phyloP scores from a whole-genome alignment of 2,329 filamentous ascomycete genomes.

The Macrophomina tecta region DNA sequence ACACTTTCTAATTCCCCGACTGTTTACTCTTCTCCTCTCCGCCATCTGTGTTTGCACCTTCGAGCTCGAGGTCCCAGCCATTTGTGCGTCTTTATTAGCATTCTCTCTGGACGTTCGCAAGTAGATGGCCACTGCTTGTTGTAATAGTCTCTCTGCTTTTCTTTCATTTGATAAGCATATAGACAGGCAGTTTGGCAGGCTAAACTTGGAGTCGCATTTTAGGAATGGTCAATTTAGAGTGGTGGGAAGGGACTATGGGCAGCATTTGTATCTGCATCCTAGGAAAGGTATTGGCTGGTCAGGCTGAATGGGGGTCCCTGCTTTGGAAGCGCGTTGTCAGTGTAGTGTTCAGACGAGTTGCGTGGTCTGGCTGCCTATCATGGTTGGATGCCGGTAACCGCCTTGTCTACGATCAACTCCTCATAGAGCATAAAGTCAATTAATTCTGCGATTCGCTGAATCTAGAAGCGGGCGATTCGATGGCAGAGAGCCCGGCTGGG shows the following conservation, averaged over 20 bases:
- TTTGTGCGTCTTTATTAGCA: slow-evolving; percentile 7
- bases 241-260: background rate
- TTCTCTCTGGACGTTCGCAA: slow-evolving; percentile 3
- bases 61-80: slow-evolving; percentile 10
- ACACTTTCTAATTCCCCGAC: background rate
- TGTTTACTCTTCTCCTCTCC: background rate
- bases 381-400: slow-evolving; percentile 11
- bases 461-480: background rate
- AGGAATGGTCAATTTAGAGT: background rate
- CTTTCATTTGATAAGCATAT: slow-evolving; percentile 14
- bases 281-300: background rate
- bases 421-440: slow-evolving; percentile 9
- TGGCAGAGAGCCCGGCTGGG: background rate
- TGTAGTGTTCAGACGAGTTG: slow-evolving; percentile 1
- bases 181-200: slow-evolving; percentile 9
- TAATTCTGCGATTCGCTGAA: slow-evolving; percentile 8
- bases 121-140: slow-evolving; percentile 24
- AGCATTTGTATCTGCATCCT: slow-evolving; percentile 8
- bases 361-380: slow-evolving; percentile 6
- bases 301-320: background rate
- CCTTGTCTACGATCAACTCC: slow-evolving; percentile 11
- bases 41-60: slow-evolving; percentile 12
- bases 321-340: background rate
- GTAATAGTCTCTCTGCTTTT: background rate
- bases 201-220: background rate